These are phyloP conservation scores for Tricholoma furcatifolium DNA, from an alignment of 768 basidiomycete genomes.

Conservation along the genomic window DNA sequence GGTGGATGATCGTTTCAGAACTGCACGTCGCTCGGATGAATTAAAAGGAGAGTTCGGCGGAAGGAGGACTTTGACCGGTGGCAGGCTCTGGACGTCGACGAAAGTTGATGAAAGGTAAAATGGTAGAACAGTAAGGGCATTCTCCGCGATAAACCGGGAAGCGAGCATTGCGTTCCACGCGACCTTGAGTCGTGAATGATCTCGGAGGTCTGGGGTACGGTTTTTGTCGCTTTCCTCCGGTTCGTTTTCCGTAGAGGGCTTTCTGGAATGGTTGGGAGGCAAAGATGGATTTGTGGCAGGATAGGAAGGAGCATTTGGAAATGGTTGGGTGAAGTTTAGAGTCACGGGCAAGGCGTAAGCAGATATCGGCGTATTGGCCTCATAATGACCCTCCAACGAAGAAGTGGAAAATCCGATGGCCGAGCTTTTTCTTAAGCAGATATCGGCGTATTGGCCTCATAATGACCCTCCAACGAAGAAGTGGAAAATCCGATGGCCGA, in stretches of 20 bases:
- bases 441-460: no score
- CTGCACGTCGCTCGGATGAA: neutral
- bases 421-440: no score
- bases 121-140: slow-evolving; percentile 57
- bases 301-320: neutral
- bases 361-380: no score
- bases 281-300: neutral
- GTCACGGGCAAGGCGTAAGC: no score
- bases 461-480: no score
- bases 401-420: no score
- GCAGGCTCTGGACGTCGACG: slow-evolving; percentile 46
- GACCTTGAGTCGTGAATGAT: slow-evolving; percentile 58
- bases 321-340: neutral
- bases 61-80: slow-evolving; percentile 49
- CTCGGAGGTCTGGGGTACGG: slow-evolving; percentile 43
- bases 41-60: slow-evolving; percentile 43
- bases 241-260: slow-evolving; percentile 16
- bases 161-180: slow-evolving; percentile 72
- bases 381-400: no score
- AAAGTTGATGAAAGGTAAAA: slow-evolving; percentile 64
- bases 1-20: neutral
- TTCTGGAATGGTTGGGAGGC: neutral
- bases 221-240: no score
- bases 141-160: slow-evolving; percentile 52
- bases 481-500: no score